Percentiles rank a stretch among this genome's conserved stretches.
Conservation (phyloP, 1,284 basidiomycete genomes). For the Singerocomus inundabilis region DNA sequence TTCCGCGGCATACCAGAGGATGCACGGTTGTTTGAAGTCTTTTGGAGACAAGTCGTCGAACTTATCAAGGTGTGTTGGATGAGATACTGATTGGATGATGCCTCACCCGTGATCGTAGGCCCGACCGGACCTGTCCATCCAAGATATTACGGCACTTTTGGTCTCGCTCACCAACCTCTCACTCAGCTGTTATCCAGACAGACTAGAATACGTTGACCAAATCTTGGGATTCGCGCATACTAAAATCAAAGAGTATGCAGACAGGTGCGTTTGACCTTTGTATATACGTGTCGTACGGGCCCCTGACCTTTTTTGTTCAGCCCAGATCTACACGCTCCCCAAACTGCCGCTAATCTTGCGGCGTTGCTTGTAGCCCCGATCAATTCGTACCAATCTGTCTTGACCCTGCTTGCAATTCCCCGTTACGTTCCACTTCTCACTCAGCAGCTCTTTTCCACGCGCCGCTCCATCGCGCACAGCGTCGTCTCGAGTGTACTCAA, state of each 20-base stretch:
- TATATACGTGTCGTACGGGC: neutral
- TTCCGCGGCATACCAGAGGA: constrained; percentile 93
- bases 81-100: too few species aligned
- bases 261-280: constrained; percentile 52
- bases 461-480: constrained; percentile 87
- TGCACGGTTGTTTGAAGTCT: constrained; percentile 92
- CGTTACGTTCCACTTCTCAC: constrained; percentile 81
- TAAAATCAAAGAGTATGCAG: constrained; percentile 81
- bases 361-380: constrained; percentile 88
- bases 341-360: constrained; percentile 86
- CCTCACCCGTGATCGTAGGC: constrained; percentile 53
- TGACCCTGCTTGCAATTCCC: constrained; percentile 90
- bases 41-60: constrained; percentile 97
- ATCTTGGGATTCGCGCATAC: constrained; percentile 83
- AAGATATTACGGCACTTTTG: constrained; percentile 91
- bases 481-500: constrained; percentile 90
- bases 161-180: constrained; percentile 93
- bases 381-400: constrained; percentile 90
- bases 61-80: constrained; percentile 76
- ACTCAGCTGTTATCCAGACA: constrained; percentile 91
- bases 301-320: constrained; percentile 38
- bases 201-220: constrained; percentile 94
- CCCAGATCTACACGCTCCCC: constrained; percentile 82
- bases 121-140: constrained; percentile 90
- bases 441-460: constrained; percentile 84